Evolutionary conservation across 352 stramenopile genomes (phyloP).

Genomic region (Globisporangium okanoganense): DNA sequence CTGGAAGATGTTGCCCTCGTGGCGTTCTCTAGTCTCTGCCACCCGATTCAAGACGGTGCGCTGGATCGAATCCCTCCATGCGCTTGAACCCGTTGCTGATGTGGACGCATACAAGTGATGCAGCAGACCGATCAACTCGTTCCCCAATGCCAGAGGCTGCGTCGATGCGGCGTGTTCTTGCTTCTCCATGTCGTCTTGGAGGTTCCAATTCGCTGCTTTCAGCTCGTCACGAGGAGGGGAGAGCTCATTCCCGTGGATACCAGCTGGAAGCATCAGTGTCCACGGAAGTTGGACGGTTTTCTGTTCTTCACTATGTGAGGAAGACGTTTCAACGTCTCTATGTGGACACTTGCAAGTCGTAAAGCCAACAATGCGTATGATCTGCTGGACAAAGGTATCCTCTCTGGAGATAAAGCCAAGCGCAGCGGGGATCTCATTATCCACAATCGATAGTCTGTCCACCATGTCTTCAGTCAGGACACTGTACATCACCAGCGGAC

Average conservation of each 20-base stretch:
- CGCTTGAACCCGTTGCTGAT: not conserved
- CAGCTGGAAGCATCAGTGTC: conserved; percentile 24
- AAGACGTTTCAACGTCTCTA: not conserved
- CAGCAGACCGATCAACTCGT: conserved; percentile 12
- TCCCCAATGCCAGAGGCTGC: conserved; percentile 1
- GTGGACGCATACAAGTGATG: conserved; percentile 3
- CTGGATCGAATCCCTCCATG: conserved; percentile 12
- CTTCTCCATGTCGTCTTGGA: conserved; percentile 4
- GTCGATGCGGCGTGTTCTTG: not conserved
- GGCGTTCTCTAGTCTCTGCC: not conserved
- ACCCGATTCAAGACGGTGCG: not conserved
- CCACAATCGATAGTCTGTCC: not conserved
- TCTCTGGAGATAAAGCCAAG: conserved; percentile 23
- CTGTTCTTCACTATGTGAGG: not conserved
- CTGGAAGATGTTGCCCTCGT: not conserved
- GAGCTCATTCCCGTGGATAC: conserved; percentile 31
- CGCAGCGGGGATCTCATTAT: not conserved
- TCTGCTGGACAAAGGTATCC: conserved; percentile 39
- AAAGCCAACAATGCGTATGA: conserved; percentile 46
- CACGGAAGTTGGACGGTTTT: conserved; percentile 14
- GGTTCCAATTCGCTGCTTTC: conserved; percentile 2
- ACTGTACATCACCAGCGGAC: conserved; percentile 21
- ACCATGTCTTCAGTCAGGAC: conserved; percentile 13
- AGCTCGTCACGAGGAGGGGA: conserved; percentile 9
- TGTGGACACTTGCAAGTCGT: conserved; percentile 25